Evolutionary conservation across 2,329 filamentous ascomycete genomes (phyloP).

Genomic region (Metarhizium rileyi): DNA sequence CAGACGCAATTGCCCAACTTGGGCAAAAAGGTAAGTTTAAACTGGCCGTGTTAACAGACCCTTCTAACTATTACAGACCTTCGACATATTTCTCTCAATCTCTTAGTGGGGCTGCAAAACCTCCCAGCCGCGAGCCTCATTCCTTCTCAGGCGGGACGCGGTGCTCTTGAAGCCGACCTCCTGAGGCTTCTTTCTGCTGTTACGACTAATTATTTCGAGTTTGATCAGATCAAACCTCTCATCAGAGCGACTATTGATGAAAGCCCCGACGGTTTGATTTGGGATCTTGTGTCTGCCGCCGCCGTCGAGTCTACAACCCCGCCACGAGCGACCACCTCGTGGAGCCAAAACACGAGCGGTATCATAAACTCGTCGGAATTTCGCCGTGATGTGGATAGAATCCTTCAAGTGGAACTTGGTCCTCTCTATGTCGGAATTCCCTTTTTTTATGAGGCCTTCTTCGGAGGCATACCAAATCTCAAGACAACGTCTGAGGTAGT

Average conservation of each 20-base stretch:
- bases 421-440: conserved; percentile 24
- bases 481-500: conserved; percentile 20
- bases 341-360: conserved; percentile 20
- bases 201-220: not conserved
- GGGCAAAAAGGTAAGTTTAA: not conserved
- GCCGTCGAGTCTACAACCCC: conserved; percentile 13
- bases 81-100: not conserved
- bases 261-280: not conserved
- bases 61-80: not conserved
- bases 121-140: not conserved
- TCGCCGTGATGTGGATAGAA: conserved; percentile 20
- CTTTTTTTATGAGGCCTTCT: conserved; percentile 24
- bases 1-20: not conserved
- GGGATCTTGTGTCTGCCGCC: conserved; percentile 7
- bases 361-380: conserved; percentile 26
- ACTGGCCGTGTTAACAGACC: not conserved
- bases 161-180: not conserved
- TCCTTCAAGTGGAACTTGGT: conserved; percentile 26
- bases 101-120: not conserved
- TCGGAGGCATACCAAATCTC: conserved; percentile 21
- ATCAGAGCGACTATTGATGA: not conserved
- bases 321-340: conserved; percentile 18
- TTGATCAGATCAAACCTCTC: not conserved
- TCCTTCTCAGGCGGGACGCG: not conserved
- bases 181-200: not conserved